Conservation (phyloP, 2,329 filamentous ascomycete genomes). For the Neofusicoccum umdonicola region DNA sequence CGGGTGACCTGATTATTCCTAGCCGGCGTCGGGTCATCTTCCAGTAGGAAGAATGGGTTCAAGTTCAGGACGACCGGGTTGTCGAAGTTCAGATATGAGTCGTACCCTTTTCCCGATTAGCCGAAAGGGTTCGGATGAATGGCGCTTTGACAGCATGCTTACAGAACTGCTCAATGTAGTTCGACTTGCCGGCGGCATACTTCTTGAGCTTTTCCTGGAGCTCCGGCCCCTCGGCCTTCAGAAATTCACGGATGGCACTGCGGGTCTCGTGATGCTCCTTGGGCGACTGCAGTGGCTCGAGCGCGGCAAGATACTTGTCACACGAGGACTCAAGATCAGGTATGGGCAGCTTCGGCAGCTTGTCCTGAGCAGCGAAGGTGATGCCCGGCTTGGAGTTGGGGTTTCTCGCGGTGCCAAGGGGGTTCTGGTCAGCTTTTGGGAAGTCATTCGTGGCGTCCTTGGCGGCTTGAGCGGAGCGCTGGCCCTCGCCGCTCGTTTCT, state of each 20-base stretch:
- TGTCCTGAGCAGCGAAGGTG: slow-evolving; percentile 87
- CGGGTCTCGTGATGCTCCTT: slow-evolving; percentile 82
- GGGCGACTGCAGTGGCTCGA: slow-evolving; percentile 76
- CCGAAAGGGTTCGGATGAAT: neutral
- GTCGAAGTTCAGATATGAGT: slow-evolving; percentile 96
- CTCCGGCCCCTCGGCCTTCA: slow-evolving; percentile 75
- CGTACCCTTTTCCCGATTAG: slow-evolving; percentile 68
- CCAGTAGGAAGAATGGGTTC: slow-evolving; percentile 95
- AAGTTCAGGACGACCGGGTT: slow-evolving; percentile 96
- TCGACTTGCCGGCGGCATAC: slow-evolving; percentile 86
- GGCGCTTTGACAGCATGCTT: slow-evolving; percentile 41
- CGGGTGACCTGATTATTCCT: slow-evolving; percentile 95
- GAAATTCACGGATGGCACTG: slow-evolving; percentile 77
- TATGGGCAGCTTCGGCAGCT: slow-evolving; percentile 86
- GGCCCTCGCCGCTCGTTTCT: slow-evolving; percentile 33
- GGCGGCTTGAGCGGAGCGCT: slow-evolving; percentile 48
- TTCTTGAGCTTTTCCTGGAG: slow-evolving; percentile 86
- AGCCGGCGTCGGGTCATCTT: slow-evolving; percentile 95
- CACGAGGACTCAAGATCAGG: slow-evolving; percentile 79
- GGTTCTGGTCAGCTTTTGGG: slow-evolving; percentile 46
- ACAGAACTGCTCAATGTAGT: slow-evolving; percentile 99
- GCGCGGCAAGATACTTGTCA: slow-evolving; percentile 72
- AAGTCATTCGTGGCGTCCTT: slow-evolving; percentile 54
- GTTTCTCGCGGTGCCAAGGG: slow-evolving; percentile 50
- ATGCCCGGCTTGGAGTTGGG: slow-evolving; percentile 65